Base-by-base conservation (phyloP, 2,329 filamentous ascomycete species). In the Colletotrichum aenigma region DNA sequence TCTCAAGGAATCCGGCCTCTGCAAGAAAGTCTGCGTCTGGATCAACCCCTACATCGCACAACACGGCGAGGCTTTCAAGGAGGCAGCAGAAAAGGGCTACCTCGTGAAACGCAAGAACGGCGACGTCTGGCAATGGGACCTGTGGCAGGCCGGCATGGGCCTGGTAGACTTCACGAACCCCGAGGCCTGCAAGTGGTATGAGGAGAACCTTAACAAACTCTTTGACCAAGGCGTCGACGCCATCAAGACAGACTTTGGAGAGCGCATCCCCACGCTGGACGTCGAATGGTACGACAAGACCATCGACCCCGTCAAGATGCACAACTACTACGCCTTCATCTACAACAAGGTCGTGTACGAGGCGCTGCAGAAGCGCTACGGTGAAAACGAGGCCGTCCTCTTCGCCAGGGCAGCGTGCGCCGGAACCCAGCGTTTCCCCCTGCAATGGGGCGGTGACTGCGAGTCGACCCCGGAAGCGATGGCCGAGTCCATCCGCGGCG, bases 81-180 rank as follows among this genome's bases (percentile, higher is more conserved):
- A 92, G 76, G 93, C 92, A 55, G 90, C 89, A 55, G 89, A 91
- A 71, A 92, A 91, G 70, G 93, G 93, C 0, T 95, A 94, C 79
- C 88, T 95, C 21, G 87, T 95, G 74, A 93, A 93, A 85, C 90
- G 93, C 32, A 91, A 89, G 77, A 91, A 94, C 79, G 93, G 92
- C 15, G 91, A 93, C 76, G 85, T 95, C 26, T 95, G 92, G 91
- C 93, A 95, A 83, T 94, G 93, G 92, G 93, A 95, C 79, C 84
- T 94, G 56, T 95, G 94, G 94, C 93, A 95, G 81, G 93, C 93
- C 3, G 94, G 94, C 43, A 95, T 95, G 93, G 93, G 90, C 5
- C 85, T 95, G 3, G 87, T 95, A 16, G 93, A 95, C 80, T 93
- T 95, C 80, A 95, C 94, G 8, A 95, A 95, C 83, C 93, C 93